Conservation (phyloP, 192 early-diverging fungal genomes). For the Geosiphon pyriformis region DNA sequence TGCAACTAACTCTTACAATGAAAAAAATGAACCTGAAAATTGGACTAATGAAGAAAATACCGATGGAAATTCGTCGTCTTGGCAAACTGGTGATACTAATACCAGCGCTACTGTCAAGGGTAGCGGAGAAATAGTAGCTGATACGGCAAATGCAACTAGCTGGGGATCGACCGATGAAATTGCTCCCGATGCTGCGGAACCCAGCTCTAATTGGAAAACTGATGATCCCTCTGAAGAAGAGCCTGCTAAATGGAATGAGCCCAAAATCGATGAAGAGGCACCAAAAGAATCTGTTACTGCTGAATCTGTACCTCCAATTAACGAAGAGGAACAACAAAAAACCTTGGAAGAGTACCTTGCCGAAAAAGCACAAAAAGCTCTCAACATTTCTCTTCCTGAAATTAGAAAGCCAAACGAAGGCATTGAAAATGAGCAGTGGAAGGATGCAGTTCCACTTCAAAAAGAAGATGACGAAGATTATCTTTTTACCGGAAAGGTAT, state of each 20-base stretch:
- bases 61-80: conserved; percentile 9
- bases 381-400: conserved; percentile 51
- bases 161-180: not conserved
- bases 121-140: too few relatives aligned
- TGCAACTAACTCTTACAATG: conserved; percentile 49
- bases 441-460: conserved; percentile 65
- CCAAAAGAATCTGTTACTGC: conserved; percentile 36
- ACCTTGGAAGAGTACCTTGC: conserved; percentile 85
- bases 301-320: conserved; percentile 43
- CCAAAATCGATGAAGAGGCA: conserved; percentile 31
- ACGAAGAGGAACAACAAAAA: conserved; percentile 76
- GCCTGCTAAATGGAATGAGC: not conserved
- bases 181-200: not conserved
- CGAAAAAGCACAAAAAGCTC: conserved; percentile 58
- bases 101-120: conserved; percentile 14
- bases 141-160: too few relatives aligned
- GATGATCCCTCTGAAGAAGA: not conserved
- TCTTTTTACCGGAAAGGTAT: conserved; percentile 63
- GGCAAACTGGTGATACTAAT: conserved; percentile 13
- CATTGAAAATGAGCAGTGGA: conserved; percentile 77
- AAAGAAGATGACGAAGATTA: conserved; percentile 72
- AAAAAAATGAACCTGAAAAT: conserved; percentile 47
- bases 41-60: conserved; percentile 29
- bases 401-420: conserved; percentile 86
- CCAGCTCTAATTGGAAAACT: too few relatives aligned